Evolutionary conservation across 108 stramenopile species (phyloP).

Genomic region (Cylindrotheca fusiformis): DNA sequence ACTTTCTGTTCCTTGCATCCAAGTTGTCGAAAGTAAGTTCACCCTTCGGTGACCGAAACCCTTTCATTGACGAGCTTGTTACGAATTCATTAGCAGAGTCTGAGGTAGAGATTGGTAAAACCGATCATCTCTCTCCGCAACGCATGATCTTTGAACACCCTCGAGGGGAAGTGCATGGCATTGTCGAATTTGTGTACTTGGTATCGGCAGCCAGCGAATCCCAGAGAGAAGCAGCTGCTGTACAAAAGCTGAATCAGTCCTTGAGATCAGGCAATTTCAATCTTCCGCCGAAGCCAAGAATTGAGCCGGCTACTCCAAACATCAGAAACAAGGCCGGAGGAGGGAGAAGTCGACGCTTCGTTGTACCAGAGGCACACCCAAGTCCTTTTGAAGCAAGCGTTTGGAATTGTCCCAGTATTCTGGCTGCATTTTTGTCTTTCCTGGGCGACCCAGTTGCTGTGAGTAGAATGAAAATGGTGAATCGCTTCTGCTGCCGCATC

Average conservation of each 20-base stretch:
- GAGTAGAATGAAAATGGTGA: conserved; percentile 69
- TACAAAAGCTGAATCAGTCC: background rate
- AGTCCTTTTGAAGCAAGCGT: conserved; percentile 77
- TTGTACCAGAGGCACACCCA: conserved; percentile 37
- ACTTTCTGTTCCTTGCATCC: conserved; percentile 51
- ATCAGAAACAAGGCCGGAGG: background rate
- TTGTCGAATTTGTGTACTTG: conserved; percentile 27
- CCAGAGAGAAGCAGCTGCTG: background rate
- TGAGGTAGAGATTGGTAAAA: conserved; percentile 3
- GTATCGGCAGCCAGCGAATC: conserved; percentile 7
- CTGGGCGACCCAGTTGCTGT: conserved; percentile 83
- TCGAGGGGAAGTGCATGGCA: conserved; percentile 6
- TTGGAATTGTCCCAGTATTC: conserved; percentile 59
- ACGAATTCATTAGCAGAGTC: conserved; percentile 8
- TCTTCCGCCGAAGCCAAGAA: background rate
- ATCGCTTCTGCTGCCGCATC: conserved; percentile 58
- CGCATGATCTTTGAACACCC: conserved; percentile 29
- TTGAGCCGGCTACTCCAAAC: conserved; percentile 2
- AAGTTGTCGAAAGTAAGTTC: conserved; percentile 36
- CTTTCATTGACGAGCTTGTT: conserved; percentile 51
- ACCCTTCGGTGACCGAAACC: conserved; percentile 53
- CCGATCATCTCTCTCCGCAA: conserved; percentile 5
- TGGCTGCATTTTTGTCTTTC: conserved; percentile 59
- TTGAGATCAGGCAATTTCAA: background rate
- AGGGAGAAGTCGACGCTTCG: conserved; percentile 7